Evolutionary conservation across 768 basidiomycete species (phyloP).

Genomic region (Steccherinum ochraceum): DNA sequence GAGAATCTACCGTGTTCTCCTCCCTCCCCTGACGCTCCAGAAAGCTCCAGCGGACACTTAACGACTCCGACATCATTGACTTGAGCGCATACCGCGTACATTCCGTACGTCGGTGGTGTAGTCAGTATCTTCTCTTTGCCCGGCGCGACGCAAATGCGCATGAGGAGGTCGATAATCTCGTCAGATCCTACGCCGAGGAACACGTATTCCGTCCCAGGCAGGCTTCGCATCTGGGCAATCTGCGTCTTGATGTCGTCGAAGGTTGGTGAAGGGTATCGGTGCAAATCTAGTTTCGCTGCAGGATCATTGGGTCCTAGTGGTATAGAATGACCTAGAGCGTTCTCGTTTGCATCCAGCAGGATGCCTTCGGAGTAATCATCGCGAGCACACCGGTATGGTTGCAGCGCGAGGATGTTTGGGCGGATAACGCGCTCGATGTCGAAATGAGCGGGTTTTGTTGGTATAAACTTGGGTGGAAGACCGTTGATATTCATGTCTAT

Average conservation of each 20-base stretch:
- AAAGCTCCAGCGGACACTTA: constrained; percentile 64
- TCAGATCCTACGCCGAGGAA: constrained; percentile 97
- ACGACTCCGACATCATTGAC: constrained; percentile 88
- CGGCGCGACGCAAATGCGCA: constrained; percentile 83
- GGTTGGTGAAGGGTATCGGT: constrained; percentile 93
- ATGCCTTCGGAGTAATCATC: constrained; percentile 93
- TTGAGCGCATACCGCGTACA: constrained; percentile 93
- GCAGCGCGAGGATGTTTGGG: constrained; percentile 88
- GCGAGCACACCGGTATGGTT: constrained; percentile 92
- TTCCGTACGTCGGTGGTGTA: constrained; percentile 96
- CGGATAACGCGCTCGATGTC: constrained; percentile 78
- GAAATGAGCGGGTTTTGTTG: constrained; percentile 71
- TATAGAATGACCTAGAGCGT: constrained; percentile 86
- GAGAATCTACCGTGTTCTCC: constrained; percentile 72
- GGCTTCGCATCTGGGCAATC: constrained; percentile 64
- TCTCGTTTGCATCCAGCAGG: constrained; percentile 97
- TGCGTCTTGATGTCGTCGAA: constrained; percentile 72
- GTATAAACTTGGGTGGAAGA: constrained; percentile 35
- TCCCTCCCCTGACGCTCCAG: constrained; percentile 57
- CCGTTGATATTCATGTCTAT: constrained; percentile 58
- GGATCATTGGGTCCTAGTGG: constrained; percentile 19
- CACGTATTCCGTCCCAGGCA: constrained; percentile 56
- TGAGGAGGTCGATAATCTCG: constrained; percentile 92
- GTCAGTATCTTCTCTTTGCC: constrained; percentile 75
- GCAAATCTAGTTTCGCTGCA: constrained; percentile 44